phyloP scores from a whole-genome alignment of 2,329 filamentous ascomycete species.

The Fusarium illudens region DNA sequence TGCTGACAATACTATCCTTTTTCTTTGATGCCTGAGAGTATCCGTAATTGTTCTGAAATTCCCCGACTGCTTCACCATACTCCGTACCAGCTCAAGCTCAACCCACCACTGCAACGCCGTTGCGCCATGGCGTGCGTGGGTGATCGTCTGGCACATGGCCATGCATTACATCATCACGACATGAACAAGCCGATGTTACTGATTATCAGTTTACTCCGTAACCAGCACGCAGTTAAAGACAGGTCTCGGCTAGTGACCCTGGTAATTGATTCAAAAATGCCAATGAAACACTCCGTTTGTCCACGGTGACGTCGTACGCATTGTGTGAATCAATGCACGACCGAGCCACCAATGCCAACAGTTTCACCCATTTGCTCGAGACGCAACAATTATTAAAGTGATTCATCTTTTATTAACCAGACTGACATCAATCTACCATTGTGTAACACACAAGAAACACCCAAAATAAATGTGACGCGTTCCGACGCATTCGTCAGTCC shows the following conservation, averaged over 20 bases:
- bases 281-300: not conserved
- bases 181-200: not conserved
- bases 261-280: not conserved
- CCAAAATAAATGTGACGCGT: slow-evolving; percentile 8
- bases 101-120: too few relatives aligned
- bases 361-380: not conserved
- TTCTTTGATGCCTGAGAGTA: not conserved
- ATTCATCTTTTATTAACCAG: slow-evolving; percentile 3
- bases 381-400: not conserved
- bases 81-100: too few relatives aligned
- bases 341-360: not conserved
- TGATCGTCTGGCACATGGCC: not conserved
- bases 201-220: not conserved
- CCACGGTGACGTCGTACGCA: not conserved
- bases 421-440: not conserved
- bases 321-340: not conserved
- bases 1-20: not conserved
- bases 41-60: not conserved
- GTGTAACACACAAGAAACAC: slow-evolving; percentile 14
- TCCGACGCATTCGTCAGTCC: slow-evolving; percentile 16
- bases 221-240: not conserved
- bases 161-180: not conserved
- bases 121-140: not conserved
- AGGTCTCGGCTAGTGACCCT: not conserved
- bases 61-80: too few relatives aligned